Evolutionary conservation across 2,329 filamentous ascomycete genomes (phyloP).

Genomic region (Diatrype stigma): DNA sequence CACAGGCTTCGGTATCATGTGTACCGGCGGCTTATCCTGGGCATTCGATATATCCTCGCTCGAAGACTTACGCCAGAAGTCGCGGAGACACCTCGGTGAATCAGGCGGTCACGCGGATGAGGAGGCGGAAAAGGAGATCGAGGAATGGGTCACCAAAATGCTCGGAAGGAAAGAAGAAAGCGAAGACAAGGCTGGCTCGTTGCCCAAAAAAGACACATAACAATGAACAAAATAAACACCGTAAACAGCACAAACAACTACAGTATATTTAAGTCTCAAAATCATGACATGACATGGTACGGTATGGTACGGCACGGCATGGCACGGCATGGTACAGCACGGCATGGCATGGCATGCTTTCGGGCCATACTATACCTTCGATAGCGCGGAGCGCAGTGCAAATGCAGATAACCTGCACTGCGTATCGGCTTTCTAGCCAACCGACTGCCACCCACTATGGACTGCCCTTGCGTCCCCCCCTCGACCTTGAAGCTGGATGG

Average conservation of each 20-base stretch:
- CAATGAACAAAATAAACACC: neutral
- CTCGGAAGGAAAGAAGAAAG: slow-evolving; percentile 54
- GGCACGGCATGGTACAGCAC: no score
- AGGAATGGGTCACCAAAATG: slow-evolving; percentile 57
- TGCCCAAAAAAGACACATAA: slow-evolving; percentile 2
- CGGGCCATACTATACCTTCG: no score
- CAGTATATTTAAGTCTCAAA: neutral
- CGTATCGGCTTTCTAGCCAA: neutral
- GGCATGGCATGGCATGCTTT: no score
- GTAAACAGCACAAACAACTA: neutral
- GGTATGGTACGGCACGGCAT: no score
- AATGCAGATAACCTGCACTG: no score
- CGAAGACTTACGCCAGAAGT: slow-evolving; percentile 56
- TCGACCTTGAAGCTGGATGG: neutral
- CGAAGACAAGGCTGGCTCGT: slow-evolving; percentile 17
- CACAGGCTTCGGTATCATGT: slow-evolving; percentile 68
- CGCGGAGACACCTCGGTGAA: slow-evolving; percentile 38
- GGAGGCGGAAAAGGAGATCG: slow-evolving; percentile 56
- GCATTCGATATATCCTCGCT: slow-evolving; percentile 70
- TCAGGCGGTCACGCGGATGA: slow-evolving; percentile 33
- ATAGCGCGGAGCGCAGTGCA: no score
- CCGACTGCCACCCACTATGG: neutral
- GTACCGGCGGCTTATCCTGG: slow-evolving; percentile 69
- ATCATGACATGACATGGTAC: no score
- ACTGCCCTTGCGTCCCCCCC: neutral